Evolutionary conservation across 2,329 filamentous ascomycete species (phyloP), one percentile per base, ranked within the genome.

Genomic region (Juglanconis juglandina): DNA sequence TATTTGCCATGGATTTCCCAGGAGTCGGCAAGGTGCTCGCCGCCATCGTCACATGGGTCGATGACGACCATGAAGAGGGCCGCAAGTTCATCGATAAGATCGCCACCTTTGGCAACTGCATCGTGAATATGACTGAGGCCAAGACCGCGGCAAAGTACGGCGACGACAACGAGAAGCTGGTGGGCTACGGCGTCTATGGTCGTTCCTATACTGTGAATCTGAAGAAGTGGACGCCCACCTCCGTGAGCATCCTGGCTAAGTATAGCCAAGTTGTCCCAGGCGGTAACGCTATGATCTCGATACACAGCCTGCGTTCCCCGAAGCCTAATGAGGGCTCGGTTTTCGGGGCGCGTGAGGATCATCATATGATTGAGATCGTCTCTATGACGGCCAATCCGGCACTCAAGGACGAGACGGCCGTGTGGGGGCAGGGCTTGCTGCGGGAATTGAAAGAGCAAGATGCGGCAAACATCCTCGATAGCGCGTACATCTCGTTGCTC

Each of bases 401-500:
- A 3, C 41, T 60, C 14, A 30, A 57, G 32, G 42, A 32, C 5
- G 42, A 48, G 37, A 37, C 50, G 3, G 41, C 50, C 8, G 52
- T 14, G 30, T 60, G 65, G 30, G 58, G 59, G 8, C 56, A 47
- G 60, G 67, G 62, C 1, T 68, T 66, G 17, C 64, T 62, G 30
- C 60, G 68, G 14, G 66, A 62, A 42, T 30, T 63, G 47, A 68
- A 49, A 4, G 67, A 68, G 10, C 42, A 68, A n/a, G 56, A 58
- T 7, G 9, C 4, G 0, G 62, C 62, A 7, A 71, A 73, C 33
- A 58, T 72, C 10, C 52, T 72, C 4, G 65, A 67, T 24, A 68
- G 65, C 1, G 65, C 68, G 5, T 77, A 73, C 59, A 66, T 76
- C 17, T 67, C 72, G 0, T 62, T 76, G 7, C 68, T 69, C 0